Percentiles rank a stretch among this genome's conserved stretches.
These are phyloP conservation scores for Gracilaria domingensis DNA, from an alignment of 23 red algal species.

Conservation along the genomic window DNA sequence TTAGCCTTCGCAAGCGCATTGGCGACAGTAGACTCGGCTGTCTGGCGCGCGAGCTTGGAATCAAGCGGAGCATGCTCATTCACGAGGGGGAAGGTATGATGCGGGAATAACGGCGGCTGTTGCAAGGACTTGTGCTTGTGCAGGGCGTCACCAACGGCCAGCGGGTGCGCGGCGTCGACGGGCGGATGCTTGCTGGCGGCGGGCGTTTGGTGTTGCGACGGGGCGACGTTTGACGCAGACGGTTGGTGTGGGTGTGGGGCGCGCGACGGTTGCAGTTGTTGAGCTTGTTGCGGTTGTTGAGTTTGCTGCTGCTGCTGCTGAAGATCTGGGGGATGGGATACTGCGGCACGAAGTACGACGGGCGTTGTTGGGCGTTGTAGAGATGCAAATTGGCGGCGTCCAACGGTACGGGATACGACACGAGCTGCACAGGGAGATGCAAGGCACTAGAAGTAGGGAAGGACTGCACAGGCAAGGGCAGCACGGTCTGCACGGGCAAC, in stretches of 20 bases:
- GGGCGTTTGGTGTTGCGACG: background rate
- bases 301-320: background rate
- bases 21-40: slow-evolving; percentile 20
- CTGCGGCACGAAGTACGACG: background rate
- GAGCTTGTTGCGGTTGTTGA: slow-evolving; percentile 10
- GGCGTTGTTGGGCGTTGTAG: slow-evolving; percentile 13
- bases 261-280: slow-evolving; percentile 1
- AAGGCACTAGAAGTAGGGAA: background rate
- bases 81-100: background rate
- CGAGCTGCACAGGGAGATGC: background rate
- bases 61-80: background rate
- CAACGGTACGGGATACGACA: slow-evolving; percentile 16
- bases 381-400: slow-evolving; percentile 10
- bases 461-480: background rate
- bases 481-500: slow-evolving; percentile 12
- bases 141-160: background rate
- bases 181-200: background rate
- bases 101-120: background rate
- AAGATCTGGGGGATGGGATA: background rate
- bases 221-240: background rate
- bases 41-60: slow-evolving; percentile 13
- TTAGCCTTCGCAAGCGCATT: slow-evolving; percentile 21
- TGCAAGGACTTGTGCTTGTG: background rate
- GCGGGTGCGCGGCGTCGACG: background rate
- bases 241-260: background rate